Evolutionary conservation across 176 grass and related monocot species (phyloP), one percentile per base, ranked within the genome.

Genomic region (Areca catechu): DNA sequence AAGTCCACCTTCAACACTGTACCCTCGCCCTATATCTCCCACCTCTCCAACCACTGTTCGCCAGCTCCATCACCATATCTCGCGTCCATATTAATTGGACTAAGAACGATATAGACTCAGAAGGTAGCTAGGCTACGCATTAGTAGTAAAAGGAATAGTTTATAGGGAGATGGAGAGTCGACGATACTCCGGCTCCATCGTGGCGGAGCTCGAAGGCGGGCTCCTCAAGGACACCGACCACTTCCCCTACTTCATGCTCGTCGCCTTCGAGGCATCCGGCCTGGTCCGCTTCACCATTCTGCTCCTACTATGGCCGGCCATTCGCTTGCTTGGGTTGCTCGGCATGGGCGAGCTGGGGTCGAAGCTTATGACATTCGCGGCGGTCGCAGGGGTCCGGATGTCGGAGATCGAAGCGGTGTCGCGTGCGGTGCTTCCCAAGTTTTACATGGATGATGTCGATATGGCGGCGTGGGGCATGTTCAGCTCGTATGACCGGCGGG

Each of bases 371-470:
- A 57, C 17, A 19, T 70, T 77, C 60, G 76, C 82, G 72, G 65
- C 80, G 4, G 10, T 80, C n/a, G 65, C 67, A 0, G 93, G 80
- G 1, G 75, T 82, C 27, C 70, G 60, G 0, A 59, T 71, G 15
- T 57, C 67, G 0, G 93, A 92, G 69, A 49, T 98, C 9, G 93
- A 92, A 69, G 86, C 84, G 23, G 80, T 80, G 72, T 71, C 93
- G 6, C 83, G 93, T 6, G 84, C 87, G 16, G 93, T 98, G 69
- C 83, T 98, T 16, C 87, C 93, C 34, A 97, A 97, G 81, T 98
- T 98, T 70, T 74, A 84, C 72, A 80, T 83, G 62, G 93, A 98
- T 17, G 84, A 98, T 29, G 68, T 98, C 16, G 81, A 98, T 81
- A 56, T 71, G 15, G 76, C 72, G 1, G 72, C 93, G 0, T 98